A percentile compares a stretch with the other conserved stretches of the same genome.
These are phyloP conservation scores for Euphrasia confusa DNA, from an alignment of 257 asterid genomes.

Conservation along the genomic window DNA sequence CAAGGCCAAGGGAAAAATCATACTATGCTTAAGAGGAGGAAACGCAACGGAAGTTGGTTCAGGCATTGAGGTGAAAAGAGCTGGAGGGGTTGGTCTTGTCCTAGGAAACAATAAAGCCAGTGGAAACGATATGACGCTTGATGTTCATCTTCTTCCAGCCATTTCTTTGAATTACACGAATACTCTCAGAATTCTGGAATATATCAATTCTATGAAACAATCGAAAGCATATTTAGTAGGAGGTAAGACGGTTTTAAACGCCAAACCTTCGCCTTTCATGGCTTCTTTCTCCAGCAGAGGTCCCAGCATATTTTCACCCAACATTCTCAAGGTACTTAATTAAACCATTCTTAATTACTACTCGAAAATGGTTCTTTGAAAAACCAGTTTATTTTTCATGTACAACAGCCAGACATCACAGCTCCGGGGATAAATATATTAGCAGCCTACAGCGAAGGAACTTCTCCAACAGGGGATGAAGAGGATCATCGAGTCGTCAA, in stretches of 20 bases:
- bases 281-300: constrained; percentile 23
- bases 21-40: constrained; percentile 72
- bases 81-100: constrained; percentile 46
- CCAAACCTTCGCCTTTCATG: constrained; percentile 41
- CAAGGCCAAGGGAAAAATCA: constrained; percentile 71
- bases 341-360: background rate
- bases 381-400: background rate
- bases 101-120: too few species aligned
- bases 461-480: constrained; percentile 60
- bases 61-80: constrained; percentile 83
- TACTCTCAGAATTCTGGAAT: too few species aligned
- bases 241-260: too few species aligned
- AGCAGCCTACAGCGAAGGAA: constrained; percentile 89
- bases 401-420: constrained; percentile 76
- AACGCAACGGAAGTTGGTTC: constrained; percentile 52
- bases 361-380: too few species aligned
- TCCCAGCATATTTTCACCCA: background rate
- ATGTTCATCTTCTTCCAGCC: too few species aligned
- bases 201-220: too few species aligned
- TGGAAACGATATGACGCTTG: too few species aligned
- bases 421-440: constrained; percentile 81
- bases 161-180: too few species aligned
- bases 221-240: too few species aligned
- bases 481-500: constrained; percentile 52
- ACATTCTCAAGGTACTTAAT: constrained; percentile 32